Evolutionary conservation across 176 grass and related monocot species (phyloP).

Genomic region (Rhipidocladum racemiflorum): DNA sequence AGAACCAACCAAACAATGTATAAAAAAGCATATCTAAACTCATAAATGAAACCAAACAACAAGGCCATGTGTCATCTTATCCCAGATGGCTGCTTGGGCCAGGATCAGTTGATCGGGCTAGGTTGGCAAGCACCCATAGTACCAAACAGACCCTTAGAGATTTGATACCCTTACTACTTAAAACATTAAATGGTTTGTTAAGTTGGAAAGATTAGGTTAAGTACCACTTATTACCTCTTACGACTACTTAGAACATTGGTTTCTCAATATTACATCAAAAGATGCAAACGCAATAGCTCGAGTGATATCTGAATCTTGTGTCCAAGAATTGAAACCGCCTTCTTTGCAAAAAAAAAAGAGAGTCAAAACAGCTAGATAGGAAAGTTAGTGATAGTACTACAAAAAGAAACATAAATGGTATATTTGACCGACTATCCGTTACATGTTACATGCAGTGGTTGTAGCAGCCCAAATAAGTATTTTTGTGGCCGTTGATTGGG

Average conservation of each 20-base stretch:
- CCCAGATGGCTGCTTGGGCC: too few relatives aligned
- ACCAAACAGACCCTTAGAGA: not conserved
- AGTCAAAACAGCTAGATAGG: not conserved
- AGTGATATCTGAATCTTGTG: not conserved
- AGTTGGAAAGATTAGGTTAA: constrained; percentile 1
- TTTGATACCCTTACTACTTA: not conserved
- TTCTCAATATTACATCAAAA: not conserved
- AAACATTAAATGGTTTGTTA: not conserved
- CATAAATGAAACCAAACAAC: too few relatives aligned
- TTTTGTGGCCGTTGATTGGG: not conserved
- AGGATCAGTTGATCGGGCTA: too few relatives aligned
- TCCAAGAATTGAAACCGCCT: not conserved
- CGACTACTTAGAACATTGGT: not conserved
- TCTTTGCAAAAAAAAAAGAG: not conserved
- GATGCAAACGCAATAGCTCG: not conserved
- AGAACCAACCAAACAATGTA: too few relatives aligned
- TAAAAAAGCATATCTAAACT: too few relatives aligned
- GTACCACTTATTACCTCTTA: not conserved
- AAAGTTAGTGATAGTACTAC: not conserved
- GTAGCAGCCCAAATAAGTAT: constrained; percentile 4
- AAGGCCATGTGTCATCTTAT: too few relatives aligned
- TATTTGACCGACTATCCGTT: not conserved
- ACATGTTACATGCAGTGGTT: not conserved
- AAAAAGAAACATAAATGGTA: not conserved
- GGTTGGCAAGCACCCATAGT: too few relatives aligned